Evolutionary conservation across 768 basidiomycete species (phyloP), one percentile per base, ranked within the genome.

Genomic region (Termitomyces sp.): DNA sequence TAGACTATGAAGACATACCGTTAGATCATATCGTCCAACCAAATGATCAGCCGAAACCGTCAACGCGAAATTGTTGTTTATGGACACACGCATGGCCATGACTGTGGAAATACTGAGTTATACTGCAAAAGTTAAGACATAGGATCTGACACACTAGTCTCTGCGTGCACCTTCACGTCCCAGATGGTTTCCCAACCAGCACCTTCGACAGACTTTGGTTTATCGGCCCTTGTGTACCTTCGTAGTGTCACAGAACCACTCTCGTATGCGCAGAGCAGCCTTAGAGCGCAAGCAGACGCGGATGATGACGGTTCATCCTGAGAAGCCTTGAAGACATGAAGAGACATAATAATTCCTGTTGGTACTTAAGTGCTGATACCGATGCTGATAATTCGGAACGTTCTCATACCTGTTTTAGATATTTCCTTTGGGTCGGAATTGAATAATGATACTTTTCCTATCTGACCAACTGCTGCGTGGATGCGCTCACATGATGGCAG

Each of bases 11-110:
- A 48, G n/a, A 38, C 20, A 53, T 62, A 86, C 87, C 22, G 70
- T 63, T 3, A 88, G 72, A 63, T 86, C 77, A 65, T 88, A 90
- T 56, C 77, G 75, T n/a, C 84, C 83, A 32, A 91, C 65, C 18
- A 90, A 69, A 63, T 95, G 86, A 69, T 97, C 94, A 0, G 89
- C 93, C 6, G 94, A 96, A 5, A 94, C 87, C 0, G 90, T 87
- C 57, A 94, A 68, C 4, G 88, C 92, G 57, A 88, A 77, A 26
- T 70, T 66, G 46, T 79, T 76, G 59, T 80, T 78, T 22, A 69
- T 72, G 7, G 88, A 83, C 1, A 93, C 85, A 0, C 83, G 71
- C 88, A 93, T 89, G 3, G 87, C 87, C 92, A 96, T 94, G 53
- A 95, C 94, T 90, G 53, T 14, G 10, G 8, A 10, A 32, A 42